Percentiles rank a stretch among this genome's conserved stretches.
These are phyloP conservation scores for Elsinoe perseae DNA, from an alignment of 2,329 filamentous ascomycete species.

Conservation along the genomic window DNA sequence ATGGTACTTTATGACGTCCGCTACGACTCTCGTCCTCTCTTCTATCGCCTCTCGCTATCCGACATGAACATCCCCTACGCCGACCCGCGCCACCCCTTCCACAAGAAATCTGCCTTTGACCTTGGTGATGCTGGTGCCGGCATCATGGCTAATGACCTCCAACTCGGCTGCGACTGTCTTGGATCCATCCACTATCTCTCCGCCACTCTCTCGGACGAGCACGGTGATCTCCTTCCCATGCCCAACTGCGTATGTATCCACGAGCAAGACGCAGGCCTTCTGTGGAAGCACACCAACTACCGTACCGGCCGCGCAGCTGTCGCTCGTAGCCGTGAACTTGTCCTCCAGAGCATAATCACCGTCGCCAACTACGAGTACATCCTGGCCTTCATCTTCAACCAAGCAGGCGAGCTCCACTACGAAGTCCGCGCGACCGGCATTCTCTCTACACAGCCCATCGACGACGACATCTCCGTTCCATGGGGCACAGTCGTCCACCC, in stretches of 20 bases:
- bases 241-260: constrained; percentile 64
- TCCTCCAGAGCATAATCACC: constrained; percentile 63
- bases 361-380: constrained; percentile 69
- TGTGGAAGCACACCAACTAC: constrained; percentile 67
- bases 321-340: constrained; percentile 56
- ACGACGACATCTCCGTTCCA: constrained; percentile 55
- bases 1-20: constrained; percentile 60
- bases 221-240: constrained; percentile 51
- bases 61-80: constrained; percentile 60
- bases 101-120: constrained; percentile 64
- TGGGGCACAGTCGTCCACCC: constrained; percentile 64
- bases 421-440: constrained; percentile 64
- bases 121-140: constrained; percentile 60
- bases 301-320: constrained; percentile 57
- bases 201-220: constrained; percentile 50
- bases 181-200: constrained; percentile 62
- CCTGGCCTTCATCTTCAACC: constrained; percentile 63
- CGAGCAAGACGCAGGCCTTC: constrained; percentile 61
- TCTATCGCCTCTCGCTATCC: constrained; percentile 58
- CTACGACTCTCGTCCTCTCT: constrained; percentile 47
- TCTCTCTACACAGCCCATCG: constrained; percentile 59
- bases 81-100: constrained; percentile 59
- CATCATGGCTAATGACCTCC: constrained; percentile 60
- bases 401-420: constrained; percentile 58
- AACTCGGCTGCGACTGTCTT: constrained; percentile 63